Percentiles rank a stretch among this genome's conserved stretches.
phyloP scores from a whole-genome alignment of 192 early-diverging fungal genomes.

The Thoreauomyces humboldtii region DNA sequence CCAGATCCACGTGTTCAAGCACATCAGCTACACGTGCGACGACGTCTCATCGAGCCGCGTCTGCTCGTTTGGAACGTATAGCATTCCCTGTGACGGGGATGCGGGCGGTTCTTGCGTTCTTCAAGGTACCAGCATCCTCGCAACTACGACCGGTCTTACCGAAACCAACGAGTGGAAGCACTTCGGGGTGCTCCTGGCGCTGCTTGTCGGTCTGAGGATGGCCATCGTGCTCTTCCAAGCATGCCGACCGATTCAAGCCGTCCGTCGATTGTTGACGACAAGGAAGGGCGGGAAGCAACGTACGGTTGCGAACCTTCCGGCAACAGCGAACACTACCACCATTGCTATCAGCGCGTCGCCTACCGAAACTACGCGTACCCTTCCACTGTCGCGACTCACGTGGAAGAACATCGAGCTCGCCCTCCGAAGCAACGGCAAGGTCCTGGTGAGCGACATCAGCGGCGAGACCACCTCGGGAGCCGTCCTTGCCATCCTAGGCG shows the following conservation, averaged over 20 bases:
- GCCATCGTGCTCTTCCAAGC: not conserved
- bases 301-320: not conserved
- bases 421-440: not conserved
- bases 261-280: not conserved
- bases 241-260: not conserved
- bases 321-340: too few relatives aligned
- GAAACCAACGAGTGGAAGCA: not conserved
- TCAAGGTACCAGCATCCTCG: not conserved
- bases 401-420: not conserved
- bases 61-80: not conserved
- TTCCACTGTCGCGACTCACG: not conserved
- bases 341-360: not conserved
- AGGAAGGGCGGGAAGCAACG: not conserved
- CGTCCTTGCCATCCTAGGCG: not conserved
- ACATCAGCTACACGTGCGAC: not conserved
- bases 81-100: not conserved
- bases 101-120: not conserved
- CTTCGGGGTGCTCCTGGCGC: not conserved
- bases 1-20: not conserved
- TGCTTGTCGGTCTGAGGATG: not conserved
- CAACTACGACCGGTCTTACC: not conserved
- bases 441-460: not conserved
- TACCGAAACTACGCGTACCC: not conserved
- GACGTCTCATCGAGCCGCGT: not conserved
- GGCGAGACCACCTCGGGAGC: not conserved